phyloP scores from a whole-genome alignment of 345 rosid genomes.

The Brassica rapa region DNA sequence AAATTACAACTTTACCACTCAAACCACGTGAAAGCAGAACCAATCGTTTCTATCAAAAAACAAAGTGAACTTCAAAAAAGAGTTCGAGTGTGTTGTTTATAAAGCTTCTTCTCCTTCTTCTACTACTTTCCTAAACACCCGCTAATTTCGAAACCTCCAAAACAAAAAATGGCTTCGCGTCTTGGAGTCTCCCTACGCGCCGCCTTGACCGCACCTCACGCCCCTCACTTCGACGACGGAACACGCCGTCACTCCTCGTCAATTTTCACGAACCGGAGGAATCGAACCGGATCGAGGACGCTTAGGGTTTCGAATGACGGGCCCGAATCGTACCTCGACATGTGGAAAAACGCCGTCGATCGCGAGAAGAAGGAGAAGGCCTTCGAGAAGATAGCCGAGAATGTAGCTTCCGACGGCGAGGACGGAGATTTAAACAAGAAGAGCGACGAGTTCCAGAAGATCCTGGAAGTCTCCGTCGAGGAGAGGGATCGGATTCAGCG shows the following conservation, averaged over 20 bases:
- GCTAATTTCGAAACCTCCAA: neutral
- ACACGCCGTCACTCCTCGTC: neutral
- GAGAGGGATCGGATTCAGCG: neutral
- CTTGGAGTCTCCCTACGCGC: neutral
- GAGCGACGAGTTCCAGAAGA: neutral
- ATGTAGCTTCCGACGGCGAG: neutral
- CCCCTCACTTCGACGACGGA: neutral
- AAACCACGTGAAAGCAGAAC: neutral
- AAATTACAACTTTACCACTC: neutral
- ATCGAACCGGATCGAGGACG: neutral
- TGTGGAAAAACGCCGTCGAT: neutral
- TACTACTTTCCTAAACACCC: neutral
- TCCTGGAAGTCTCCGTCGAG: neutral
- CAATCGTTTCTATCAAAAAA: neutral
- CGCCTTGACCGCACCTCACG: neutral
- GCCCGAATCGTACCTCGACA: neutral
- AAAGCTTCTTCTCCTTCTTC: neutral
- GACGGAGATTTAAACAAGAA: neutral
- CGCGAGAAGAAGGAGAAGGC: neutral
- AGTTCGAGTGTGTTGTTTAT: neutral
- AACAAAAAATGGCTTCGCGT: neutral
- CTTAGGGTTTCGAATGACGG: neutral
- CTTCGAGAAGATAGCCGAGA: neutral
- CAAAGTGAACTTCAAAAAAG: neutral
- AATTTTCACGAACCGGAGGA: neutral